phyloP scores from a whole-genome alignment of 805 yeast species.

The Lipomyces starkeyi region DNA sequence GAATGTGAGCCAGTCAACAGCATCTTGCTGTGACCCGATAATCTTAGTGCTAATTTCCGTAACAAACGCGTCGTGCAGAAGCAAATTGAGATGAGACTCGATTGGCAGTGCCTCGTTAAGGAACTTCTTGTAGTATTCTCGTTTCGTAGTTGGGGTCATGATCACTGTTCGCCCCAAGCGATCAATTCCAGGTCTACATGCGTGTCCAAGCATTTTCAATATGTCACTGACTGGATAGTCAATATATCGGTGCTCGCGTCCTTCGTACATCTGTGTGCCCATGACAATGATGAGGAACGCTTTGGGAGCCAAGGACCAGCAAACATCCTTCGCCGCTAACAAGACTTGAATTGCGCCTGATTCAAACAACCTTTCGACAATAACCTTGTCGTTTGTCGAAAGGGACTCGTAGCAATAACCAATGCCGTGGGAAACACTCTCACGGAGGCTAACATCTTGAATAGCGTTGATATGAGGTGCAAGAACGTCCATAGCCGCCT shows the following conservation, averaged over 20 bases:
- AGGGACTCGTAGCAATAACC: constrained; percentile 68
- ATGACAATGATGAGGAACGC: constrained; percentile 65
- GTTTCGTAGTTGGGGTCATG: constrained; percentile 60
- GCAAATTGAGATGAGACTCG: constrained; percentile 71
- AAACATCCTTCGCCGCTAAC: constrained; percentile 66
- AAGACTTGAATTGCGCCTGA: constrained; percentile 60
- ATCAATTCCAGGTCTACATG: constrained; percentile 39
- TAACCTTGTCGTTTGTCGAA: constrained; percentile 58
- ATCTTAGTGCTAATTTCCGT: constrained; percentile 73
- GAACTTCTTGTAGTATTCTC: constrained; percentile 72
- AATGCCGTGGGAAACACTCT: constrained; percentile 61
- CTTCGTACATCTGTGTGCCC: constrained; percentile 76
- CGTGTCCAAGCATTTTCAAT: constrained; percentile 44
- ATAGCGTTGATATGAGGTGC: constrained; percentile 53
- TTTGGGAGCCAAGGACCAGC: constrained; percentile 53
- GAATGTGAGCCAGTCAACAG: constrained; percentile 88
- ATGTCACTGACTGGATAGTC: constrained; percentile 63
- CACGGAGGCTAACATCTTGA: constrained; percentile 54
- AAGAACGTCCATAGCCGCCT: constrained; percentile 50
- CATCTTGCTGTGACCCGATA: constrained; percentile 74
- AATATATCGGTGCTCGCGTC: constrained; percentile 69
- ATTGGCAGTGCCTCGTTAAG: constrained; percentile 77
- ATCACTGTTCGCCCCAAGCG: constrained; percentile 56
- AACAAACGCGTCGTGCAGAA: constrained; percentile 69
- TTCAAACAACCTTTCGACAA: constrained; percentile 60